Evolutionary conservation across 1,139 yeast genomes (phyloP), one percentile per base, ranked within the genome.

Genomic region (Suhomyces kunorum): DNA sequence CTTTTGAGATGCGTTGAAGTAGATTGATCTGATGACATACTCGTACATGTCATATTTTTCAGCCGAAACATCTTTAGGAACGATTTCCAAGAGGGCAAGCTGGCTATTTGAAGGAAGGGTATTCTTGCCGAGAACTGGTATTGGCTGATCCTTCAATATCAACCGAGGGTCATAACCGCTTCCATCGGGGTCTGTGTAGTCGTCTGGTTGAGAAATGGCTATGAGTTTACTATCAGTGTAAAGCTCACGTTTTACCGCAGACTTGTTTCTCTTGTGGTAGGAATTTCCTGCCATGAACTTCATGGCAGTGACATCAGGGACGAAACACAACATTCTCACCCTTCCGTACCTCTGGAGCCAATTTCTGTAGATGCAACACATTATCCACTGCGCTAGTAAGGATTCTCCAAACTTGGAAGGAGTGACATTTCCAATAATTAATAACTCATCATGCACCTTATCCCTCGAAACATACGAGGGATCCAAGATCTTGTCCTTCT

Each of bases 271-370:
- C 31, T 65, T 63, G 12, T 47, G 50, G 34, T 66, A 66, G 2
- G 76, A 72, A 0, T 78, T 70, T 0, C 66, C 69, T 0, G 87
- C 76, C 40, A 82, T 56, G 32, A 86, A 68, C 58, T 85, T 86
- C 43, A 62, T 65, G 1, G 90, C 90, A 0, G 86, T 75, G 1
- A 61, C 43, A 16, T 79, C 78, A 3, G 81, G 78, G 8, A 80
- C 68, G 75, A 87, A 75, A 23, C 85, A 55, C 13, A 87, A 62
- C 82, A 86, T 78, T 43, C 86, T 66, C 2, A 86, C 88, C 38
- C 85, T 69, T 0, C 96, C 96, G 56, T 75, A 85, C 48, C 71
- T 68, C 50, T 82, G 85, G 12, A 87, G 59, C 96, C 96, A 87
- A 53, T 85, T 86, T 36, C 76, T 71, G 56, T 83, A 75, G 1